Conservation (phyloP, 2,329 filamentous ascomycete genomes). For the Graphiopsis chlorocephala region DNA sequence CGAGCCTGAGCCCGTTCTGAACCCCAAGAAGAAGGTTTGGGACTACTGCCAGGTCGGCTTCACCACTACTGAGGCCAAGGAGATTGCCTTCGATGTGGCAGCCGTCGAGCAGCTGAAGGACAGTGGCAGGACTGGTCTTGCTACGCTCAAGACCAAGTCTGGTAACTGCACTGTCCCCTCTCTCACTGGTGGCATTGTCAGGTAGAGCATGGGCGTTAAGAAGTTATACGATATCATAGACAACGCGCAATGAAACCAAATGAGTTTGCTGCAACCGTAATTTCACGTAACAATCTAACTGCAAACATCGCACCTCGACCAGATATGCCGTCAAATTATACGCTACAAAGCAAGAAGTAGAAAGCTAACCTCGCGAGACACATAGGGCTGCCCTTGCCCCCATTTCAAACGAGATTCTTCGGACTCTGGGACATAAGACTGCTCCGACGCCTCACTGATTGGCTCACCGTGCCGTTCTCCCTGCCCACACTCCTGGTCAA, state of each 20-base stretch:
- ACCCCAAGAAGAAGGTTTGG: slow-evolving; percentile 99
- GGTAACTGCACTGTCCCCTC: slow-evolving; percentile 80
- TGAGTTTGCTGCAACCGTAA: not conserved
- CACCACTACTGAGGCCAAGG: slow-evolving; percentile 75
- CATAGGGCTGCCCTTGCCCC: not conserved
- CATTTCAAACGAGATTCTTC: not conserved
- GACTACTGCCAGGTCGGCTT: slow-evolving; percentile 95
- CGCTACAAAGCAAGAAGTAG: not conserved
- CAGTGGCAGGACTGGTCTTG: slow-evolving; percentile 53
- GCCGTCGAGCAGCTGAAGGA: slow-evolving; percentile 73
- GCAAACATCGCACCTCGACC: not conserved
- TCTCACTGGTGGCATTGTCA: slow-evolving; percentile 75
- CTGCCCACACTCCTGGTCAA: slow-evolving; percentile 29
- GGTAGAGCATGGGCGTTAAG: slow-evolving; percentile 52
- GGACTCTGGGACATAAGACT: not conserved
- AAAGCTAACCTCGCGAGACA: not conserved
- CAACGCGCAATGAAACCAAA: slow-evolving; percentile 7
- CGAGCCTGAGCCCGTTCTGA: slow-evolving; percentile 87
- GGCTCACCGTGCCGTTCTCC: slow-evolving; percentile 29
- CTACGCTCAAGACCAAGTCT: slow-evolving; percentile 71
- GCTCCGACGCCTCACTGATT: slow-evolving; percentile 23
- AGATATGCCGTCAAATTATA: not conserved
- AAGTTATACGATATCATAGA: slow-evolving; percentile 10
- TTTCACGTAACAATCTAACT: not conserved
- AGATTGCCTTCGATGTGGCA: slow-evolving; percentile 81